Base-by-base conservation (phyloP, 2,329 filamentous ascomycete species). In the Alternaria angustiovoidea region DNA sequence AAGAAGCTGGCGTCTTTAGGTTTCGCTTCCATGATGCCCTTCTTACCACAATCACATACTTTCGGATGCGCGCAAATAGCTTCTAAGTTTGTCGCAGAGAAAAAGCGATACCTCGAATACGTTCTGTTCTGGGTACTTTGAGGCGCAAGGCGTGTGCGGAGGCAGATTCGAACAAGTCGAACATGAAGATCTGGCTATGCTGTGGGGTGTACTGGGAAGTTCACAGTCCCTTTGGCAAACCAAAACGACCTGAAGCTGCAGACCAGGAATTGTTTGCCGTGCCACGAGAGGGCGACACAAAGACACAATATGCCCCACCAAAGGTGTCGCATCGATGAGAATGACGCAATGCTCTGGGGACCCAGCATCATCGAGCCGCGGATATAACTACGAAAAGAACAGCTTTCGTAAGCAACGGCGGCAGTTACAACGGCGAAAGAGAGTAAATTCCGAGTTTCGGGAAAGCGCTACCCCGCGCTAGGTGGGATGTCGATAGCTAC, bases 171-270 rank as follows among this genome's bases (percentile, higher is more conserved):
- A 30, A 20, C n/a, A 11, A 32, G 6, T 30, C 11, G 20, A 51
- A 18, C 28, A 36, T 68, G 66, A 68, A 65, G 61, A 63, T 65
- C 2, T 68, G 66, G 64, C 54, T 68, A 18, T 68, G 64, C 38
- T 68, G 64, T 34, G 66, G 66, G 6, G 57, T 68, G 12, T 67
- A 65, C 48, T 62, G 65, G 53, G 64, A 68, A 36, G 44, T 68
- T 9, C 62, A 65, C 46, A 65, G 36, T 28, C 66, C 66, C 1
- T 66, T 66, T 52, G 59, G 60, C 6, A 67, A 57, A 4, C 57
- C 57, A 3, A 62, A 54, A 18, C 54, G 49, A 38, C 57, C 56
- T 20, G 62, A 67, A 28, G 56, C 58, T 39, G 49, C 44, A 28
- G 51, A 62, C n/a, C 64, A 68, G 24, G 60, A 67, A 28, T 38